Evolutionary conservation across 2,329 filamentous ascomycete species (phyloP), one percentile per base, ranked within the genome.

Genomic region (Alternaria ethzedia): DNA sequence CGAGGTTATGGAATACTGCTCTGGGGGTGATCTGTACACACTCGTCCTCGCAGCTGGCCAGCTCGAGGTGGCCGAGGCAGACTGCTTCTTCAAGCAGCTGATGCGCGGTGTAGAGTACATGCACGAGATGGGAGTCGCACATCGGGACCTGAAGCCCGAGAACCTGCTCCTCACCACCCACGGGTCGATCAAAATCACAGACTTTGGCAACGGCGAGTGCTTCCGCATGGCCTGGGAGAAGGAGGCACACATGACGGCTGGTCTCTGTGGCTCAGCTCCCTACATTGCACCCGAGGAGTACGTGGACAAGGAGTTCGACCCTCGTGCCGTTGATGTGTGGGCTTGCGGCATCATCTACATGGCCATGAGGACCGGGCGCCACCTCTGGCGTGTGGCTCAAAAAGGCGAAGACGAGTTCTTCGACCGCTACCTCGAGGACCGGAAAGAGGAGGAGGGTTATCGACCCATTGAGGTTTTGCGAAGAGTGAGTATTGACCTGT

Each of bases 211-310:
- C 74, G 96, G 96, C 75, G 96, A 99, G 81, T 99, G 96, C 81
- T 99, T 99, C 87, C 91, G 96, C 59, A 98, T 98, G 95, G 96
- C 96, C 3, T 99, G 96, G 96, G 96, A 99, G 81, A 96, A 94
- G 57, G 94, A 98, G 80, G 91, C 96, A 20, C 96, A 98, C 81
- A 97, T 98, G 94, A 97, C 97, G 4, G 95, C 94, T 44, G 96
- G 96, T 46, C 89, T 99, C 12, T 99, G 96, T 80, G 96, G 96
- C 44, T 97, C 94, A 13, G 96, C 95, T 21, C 96, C 96, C 0
- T 99, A 99, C 78, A 99, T 99, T 71, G 93, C 96, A 2, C 96
- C 96, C 0, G 96, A 99, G 79, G 96, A 99, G 80, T 99, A 99
- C 75, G 88, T 90, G 2, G 94, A 97, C 77, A 94, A 91, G 79